A percentile compares a stretch with the other conserved stretches of the same genome.
Evolutionary conservation across 139 green algal genomes (phyloP).

Genomic region (Closterium sp.): DNA sequence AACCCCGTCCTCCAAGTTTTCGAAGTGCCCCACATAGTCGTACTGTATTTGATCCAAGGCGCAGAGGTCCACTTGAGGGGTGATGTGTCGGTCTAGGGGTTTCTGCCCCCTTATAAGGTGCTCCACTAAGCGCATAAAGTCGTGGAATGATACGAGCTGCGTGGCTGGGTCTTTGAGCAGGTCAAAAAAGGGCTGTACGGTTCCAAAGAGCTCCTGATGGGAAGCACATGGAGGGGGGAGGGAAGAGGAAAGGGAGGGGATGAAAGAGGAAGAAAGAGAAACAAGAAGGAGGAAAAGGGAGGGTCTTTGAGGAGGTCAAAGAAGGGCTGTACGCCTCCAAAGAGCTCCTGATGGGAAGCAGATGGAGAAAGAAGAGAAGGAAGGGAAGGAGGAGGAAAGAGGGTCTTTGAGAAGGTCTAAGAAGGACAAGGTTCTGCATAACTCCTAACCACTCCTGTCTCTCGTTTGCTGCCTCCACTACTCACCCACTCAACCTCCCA

Average conservation of each 20-base stretch:
- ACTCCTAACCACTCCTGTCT: too few relatives aligned
- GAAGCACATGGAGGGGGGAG: not conserved
- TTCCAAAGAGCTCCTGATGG: not conserved
- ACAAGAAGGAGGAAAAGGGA: too few relatives aligned
- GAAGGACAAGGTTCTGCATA: not conserved
- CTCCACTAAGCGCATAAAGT: not conserved
- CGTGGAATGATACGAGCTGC: not conserved
- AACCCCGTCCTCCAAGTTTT: not conserved
- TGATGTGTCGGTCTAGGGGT: not conserved
- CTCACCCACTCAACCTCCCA: too few relatives aligned
- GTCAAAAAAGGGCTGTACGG: not conserved
- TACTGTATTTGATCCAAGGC: not conserved
- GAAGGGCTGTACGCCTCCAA: too few relatives aligned
- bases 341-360: not conserved
- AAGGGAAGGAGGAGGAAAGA: not conserved
- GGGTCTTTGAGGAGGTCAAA: too few relatives aligned
- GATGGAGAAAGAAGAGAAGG: not conserved
- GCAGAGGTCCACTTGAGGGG: not conserved
- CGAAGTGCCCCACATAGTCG: not conserved
- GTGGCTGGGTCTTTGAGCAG: not conserved
- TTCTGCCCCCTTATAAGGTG: not conserved
- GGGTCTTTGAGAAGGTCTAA: not conserved
- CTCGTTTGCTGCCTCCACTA: too few relatives aligned
- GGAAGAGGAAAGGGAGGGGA: too few relatives aligned
- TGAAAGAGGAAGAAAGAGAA: too few relatives aligned